Evolutionary conservation across 1,284 basidiomycete genomes (phyloP), one percentile per base, ranked within the genome.

Genomic region (Malassezia sympodialis): DNA sequence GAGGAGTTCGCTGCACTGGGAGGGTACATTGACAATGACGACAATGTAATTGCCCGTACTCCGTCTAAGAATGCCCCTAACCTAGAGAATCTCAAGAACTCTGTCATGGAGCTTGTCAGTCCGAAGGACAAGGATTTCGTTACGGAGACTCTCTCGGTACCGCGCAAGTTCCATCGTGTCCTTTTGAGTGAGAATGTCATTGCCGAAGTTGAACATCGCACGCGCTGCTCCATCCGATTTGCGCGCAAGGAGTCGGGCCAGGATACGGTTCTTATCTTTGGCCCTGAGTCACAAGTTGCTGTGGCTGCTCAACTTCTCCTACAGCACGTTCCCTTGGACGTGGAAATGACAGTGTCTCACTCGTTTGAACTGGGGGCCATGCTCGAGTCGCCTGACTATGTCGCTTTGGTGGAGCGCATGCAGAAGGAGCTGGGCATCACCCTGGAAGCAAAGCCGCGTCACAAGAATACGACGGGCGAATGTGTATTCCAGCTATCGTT

Each of bases 91-190:
- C 79, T 98, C 65, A 96, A 94, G 79, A 85, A 88, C 72, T 86
- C 88, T 27, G 90, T 98, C 51, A 94, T 96, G 90, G 93, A 96
- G 77, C 80, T 96, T 63, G 90, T 98, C 37, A 89, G 87, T 74
- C 89, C 90, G 26, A 96, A 96, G 83, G 93, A 96, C 76, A 94
- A 93, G 79, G 91, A 96, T 76, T 96, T 88, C 76, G 86, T 90
- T 57, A 85, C 87, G 65, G 91, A 96, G 77, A 88, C 87, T 15
- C 84, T 96, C 48, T 83, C 85, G 27, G 90, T 98, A 73, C 90
- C 91, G 58, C 82, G 91, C 51, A 83, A 88, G 60, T 94, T 96
- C 77, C 93, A 98, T 72, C 85, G 93, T 57, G 91, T 88, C 19
- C 79, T 98, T 10, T 80, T 96, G 12, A 91, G 91, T 58, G 91